Base-by-base conservation (phyloP, 768 basidiomycete genomes). In the Dictyophora rubrovolvata region DNA sequence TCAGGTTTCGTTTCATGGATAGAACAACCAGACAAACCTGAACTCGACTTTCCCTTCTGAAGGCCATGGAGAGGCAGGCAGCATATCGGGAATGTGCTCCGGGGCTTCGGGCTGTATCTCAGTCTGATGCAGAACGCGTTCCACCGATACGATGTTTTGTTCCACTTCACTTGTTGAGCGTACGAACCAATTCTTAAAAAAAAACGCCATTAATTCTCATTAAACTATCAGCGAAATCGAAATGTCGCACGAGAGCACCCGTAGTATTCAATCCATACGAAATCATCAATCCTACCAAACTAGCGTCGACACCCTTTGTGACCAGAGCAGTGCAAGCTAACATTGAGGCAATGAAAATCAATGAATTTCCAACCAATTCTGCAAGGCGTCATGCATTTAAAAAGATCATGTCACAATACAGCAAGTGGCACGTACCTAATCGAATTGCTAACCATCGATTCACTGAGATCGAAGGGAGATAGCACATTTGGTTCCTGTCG, bases 61-160 rank as follows among this genome's bases (percentile, higher is more conserved):
- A 0, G 94, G 95, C 95, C 95, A 97, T 14, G 65, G 64, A 1
- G 69, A 67, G 34, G 68, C 65, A 0, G 86, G 84, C 51, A 82
- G 78, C 11, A 68, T 71, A 20, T 83, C 83, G 0, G 81, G 77
- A 17, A 89, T 73, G 60, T 89, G 85, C 48, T 79, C 77, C 0
- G 87, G 82, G 1, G 88, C 91, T 70, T 97, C 94, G 0, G 84
- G 75, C 17, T 75, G 65, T 17, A 95, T 75, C 7, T 85, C 75
- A 23, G 83, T 84, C 65, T 96, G 94, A 65, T 93, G 85, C 23
- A 89, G 69, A 55, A 94, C 86, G 5, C 92, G 84, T 69, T 95
- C 93, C 16, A 91, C 87, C 65, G 88, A 89, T 61, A 93, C 89
- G 65, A 92, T 85, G 63, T 89, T 90, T 65, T 93, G 88, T 67